These are phyloP conservation scores for Ceratocystis huliohia DNA, from an alignment of 2,329 filamentous ascomycete genomes.

Conservation along the genomic window DNA sequence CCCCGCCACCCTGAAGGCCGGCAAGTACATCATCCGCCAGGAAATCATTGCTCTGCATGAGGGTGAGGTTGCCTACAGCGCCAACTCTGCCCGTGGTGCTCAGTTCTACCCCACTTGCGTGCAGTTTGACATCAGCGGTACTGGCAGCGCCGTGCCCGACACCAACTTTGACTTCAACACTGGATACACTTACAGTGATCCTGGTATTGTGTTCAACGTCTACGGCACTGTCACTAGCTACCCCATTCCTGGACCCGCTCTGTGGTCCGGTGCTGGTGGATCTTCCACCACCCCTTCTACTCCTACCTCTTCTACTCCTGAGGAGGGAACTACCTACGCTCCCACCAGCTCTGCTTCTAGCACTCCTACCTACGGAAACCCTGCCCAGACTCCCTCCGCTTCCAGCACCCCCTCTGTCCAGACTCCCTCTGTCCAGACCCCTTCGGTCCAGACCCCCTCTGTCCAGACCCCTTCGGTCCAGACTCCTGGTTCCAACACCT, in stretches of 20 bases:
- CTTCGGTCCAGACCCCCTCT: background rate
- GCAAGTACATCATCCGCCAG: slow-evolving; percentile 43
- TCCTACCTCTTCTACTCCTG: background rate
- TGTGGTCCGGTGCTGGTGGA: slow-evolving; percentile 25
- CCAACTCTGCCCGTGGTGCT: slow-evolving; percentile 31
- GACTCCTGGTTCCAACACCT: too few relatives aligned
- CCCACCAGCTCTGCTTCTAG: background rate
- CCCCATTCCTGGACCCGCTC: slow-evolving; percentile 28
- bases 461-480: slow-evolving; percentile 22
- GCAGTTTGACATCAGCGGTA: slow-evolving; percentile 35
- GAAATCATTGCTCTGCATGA: slow-evolving; percentile 44
- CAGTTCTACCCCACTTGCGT: slow-evolving; percentile 41
- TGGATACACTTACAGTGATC: slow-evolving; percentile 45
- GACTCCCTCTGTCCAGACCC: background rate
- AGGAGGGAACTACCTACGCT: background rate
- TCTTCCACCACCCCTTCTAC: background rate
- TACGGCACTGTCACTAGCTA: slow-evolving; percentile 32
- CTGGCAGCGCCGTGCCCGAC: slow-evolving; percentile 33
- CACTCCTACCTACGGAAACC: slow-evolving; percentile 12
- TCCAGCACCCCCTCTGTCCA: background rate
- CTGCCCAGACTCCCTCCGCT: slow-evolving; percentile 1
- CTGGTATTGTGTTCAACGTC: slow-evolving; percentile 48
- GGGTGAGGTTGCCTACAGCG: slow-evolving; percentile 30
- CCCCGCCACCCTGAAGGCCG: slow-evolving; percentile 34
- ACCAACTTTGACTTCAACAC: slow-evolving; percentile 35